phyloP scores from a whole-genome alignment of 2,329 filamentous ascomycete species.

The Tympanopsis confertula region DNA sequence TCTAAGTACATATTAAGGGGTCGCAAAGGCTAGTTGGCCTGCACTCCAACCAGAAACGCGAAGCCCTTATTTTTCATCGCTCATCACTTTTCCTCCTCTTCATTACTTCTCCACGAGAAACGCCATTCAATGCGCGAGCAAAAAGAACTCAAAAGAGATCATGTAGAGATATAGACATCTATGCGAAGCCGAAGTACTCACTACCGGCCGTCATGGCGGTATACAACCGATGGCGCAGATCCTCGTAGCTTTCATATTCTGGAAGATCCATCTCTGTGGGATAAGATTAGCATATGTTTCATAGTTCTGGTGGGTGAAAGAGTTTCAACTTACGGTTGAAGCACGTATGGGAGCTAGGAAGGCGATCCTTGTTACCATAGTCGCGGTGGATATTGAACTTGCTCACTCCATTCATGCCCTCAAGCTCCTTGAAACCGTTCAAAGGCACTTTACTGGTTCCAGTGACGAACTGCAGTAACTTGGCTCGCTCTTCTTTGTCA shows the following conservation, averaged over 20 bases:
- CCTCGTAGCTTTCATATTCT: conserved; percentile 94
- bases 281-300: conserved; percentile 18
- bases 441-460: conserved; percentile 96
- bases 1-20: too few species aligned
- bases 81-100: not conserved
- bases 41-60: conserved; percentile 1
- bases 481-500: conserved; percentile 96
- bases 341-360: conserved; percentile 95
- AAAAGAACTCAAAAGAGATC: not conserved
- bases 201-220: conserved; percentile 96
- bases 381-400: conserved; percentile 98
- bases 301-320: not conserved
- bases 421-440: conserved; percentile 96
- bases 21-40: not conserved
- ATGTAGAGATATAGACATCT: conserved; percentile 16
- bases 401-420: conserved; percentile 97
- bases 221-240: conserved; percentile 73
- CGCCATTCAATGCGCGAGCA: not conserved
- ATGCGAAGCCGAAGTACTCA: conserved; percentile 96
- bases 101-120: not conserved
- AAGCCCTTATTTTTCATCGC: not conserved
- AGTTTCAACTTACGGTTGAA: conserved; percentile 98
- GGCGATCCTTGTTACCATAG: conserved; percentile 88
- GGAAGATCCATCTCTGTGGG: conserved; percentile 82
- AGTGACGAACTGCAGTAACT: conserved; percentile 93